These are phyloP conservation scores for Coffea eugenioides DNA, from an alignment of 257 asterid genomes.

Conservation along the genomic window DNA sequence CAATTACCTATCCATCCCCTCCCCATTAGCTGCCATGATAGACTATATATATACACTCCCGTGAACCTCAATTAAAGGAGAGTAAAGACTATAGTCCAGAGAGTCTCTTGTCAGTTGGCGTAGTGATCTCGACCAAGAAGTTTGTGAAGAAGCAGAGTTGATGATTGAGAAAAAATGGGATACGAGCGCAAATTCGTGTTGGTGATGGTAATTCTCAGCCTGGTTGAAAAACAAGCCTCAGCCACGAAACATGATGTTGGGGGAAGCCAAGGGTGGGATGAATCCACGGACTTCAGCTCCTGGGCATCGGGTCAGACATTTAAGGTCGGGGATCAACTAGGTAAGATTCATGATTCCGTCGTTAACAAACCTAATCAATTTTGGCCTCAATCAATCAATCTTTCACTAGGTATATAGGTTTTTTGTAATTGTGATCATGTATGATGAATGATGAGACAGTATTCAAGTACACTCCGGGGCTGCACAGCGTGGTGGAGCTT, in stretches of 20 bases:
- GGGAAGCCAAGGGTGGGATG: conserved; percentile 91
- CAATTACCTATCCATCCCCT: background rate
- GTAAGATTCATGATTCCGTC: conserved; percentile 20
- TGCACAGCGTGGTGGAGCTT: conserved; percentile 74
- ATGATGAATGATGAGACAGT: conserved; percentile 22
- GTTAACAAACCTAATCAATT: too few relatives aligned
- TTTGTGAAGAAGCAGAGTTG: too few relatives aligned
- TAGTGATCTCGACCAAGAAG: background rate
- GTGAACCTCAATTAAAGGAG: background rate
- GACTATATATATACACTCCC: too few relatives aligned
- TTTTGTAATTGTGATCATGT: too few relatives aligned
- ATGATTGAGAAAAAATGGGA: conserved; percentile 12
- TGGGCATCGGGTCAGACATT: conserved; percentile 74
- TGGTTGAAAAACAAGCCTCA: conserved; percentile 22
- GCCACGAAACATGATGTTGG: conserved; percentile 64
- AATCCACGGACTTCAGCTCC: conserved; percentile 64
- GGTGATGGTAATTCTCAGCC: background rate
- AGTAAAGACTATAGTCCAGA: background rate
- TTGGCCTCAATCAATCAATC: too few relatives aligned
- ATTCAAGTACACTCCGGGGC: conserved; percentile 65
- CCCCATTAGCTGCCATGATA: background rate
- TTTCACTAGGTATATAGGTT: too few relatives aligned
- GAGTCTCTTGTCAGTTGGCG: too few relatives aligned
- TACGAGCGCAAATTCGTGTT: background rate
- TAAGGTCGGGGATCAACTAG: conserved; percentile 78